Evolutionary conservation across 768 basidiomycete species (phyloP).

Genomic region (Grammothele lineata): DNA sequence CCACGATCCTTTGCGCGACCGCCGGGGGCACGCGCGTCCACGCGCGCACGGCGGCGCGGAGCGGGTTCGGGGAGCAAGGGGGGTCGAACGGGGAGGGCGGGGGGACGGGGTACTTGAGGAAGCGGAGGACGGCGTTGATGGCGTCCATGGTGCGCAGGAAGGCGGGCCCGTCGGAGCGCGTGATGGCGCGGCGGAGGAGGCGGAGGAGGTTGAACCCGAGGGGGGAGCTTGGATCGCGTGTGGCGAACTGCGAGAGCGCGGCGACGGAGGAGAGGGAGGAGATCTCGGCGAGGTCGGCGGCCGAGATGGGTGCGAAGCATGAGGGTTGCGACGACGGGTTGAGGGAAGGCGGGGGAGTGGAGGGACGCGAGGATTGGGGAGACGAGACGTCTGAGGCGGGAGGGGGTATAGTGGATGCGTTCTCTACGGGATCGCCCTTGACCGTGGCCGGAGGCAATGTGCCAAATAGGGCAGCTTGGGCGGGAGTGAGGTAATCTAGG

Average conservation of each 20-base stretch:
- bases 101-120: slow-evolving; percentile 61
- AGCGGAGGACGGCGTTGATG: slow-evolving; percentile 59
- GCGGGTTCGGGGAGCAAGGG: slow-evolving; percentile 39
- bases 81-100: slow-evolving; percentile 48
- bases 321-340: no score
- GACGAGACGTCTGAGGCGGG: no score
- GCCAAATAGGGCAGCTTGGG: slow-evolving; percentile 65
- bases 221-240: slow-evolving; percentile 6
- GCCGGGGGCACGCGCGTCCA: slow-evolving; percentile 60
- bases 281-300: slow-evolving; percentile 11
- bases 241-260: slow-evolving; percentile 22
- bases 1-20: slow-evolving; percentile 71
- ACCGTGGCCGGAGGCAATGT: slow-evolving; percentile 46
- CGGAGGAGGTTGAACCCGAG: slow-evolving; percentile 42
- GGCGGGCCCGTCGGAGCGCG: slow-evolving; percentile 64
- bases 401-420: no score
- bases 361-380: slow-evolving; percentile 25
- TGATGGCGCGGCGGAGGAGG: slow-evolving; percentile 64
- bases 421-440: no score
- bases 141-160: slow-evolving; percentile 58
- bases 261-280: slow-evolving; percentile 31
- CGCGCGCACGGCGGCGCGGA: slow-evolving; percentile 42
- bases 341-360: no score
- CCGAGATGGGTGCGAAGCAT: no score
- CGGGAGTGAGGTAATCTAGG: slow-evolving; percentile 62